Evolutionary conservation across 2,329 filamentous ascomycete genomes (phyloP), one percentile per base, ranked within the genome.

Genomic region (Tetracladium maxilliforme): DNA sequence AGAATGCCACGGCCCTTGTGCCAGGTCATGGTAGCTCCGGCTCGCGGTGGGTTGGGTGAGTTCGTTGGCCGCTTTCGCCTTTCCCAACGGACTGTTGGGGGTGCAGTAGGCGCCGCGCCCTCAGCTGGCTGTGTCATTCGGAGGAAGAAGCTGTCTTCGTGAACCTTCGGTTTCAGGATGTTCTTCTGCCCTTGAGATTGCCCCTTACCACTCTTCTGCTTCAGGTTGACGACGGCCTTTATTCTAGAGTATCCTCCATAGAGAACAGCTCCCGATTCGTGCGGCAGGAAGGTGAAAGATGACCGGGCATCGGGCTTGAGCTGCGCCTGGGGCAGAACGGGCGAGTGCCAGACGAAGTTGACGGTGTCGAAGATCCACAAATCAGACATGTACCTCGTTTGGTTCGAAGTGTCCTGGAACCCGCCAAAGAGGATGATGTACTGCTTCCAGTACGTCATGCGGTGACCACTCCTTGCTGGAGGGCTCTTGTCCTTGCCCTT

Each of bases 381-480:
- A 48, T 98, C 90, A 19, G 78, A 74, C 10, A 98, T 56, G 47
- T 98, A 98, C 46, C 86, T 92, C 5, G 87, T 95, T 47, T 86
- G 78, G 47, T 92, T 83, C 7, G 82, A 87, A 1, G 87, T 95
- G 47, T 95, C 90, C 52, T 98, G 90, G 48, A 98, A 98, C 1
- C 90, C 90, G 30, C 90, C 90, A 44, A 93, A 95, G 2, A 98
- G 61, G 30, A 98, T 69, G 33, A 98, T 84, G 51, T 93, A 95
- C 46, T 94, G 83, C 56, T 95, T 95, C 64, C 72, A 95, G 48
- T 82, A 87, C 4, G 86, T 92, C 84, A 98, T 93, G 37, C 87
- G 71, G 50, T 94, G 86, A 4, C 90, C 90, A 47, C 81, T 92
- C 36, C 90, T 64, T 4, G 87, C 84, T 3, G 82, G 77, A 19